A percentile compares a stretch with the other conserved stretches of the same genome.
These are phyloP conservation scores for Cunninghamia lanceolata DNA, from an alignment of 75 land plant genomes.

Conservation along the genomic window DNA sequence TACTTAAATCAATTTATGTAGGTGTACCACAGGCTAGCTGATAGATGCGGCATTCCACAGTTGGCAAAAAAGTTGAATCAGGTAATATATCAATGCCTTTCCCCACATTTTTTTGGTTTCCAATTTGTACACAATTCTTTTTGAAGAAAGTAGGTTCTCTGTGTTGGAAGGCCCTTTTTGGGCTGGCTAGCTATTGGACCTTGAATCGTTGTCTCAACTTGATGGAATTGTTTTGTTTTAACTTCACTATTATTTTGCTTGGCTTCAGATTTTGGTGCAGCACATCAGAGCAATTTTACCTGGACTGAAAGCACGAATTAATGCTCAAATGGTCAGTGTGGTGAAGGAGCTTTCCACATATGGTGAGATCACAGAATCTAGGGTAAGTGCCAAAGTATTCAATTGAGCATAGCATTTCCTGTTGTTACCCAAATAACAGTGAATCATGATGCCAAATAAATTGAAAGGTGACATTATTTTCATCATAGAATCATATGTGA, in stretches of 20 bases:
- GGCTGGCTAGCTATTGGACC: background rate
- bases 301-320: slow-evolving; percentile 79
- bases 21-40: slow-evolving; percentile 86
- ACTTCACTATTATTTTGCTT: background rate
- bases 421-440: background rate
- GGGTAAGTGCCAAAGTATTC: slow-evolving; percentile 33
- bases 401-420: background rate
- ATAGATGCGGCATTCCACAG: slow-evolving; percentile 91
- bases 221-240: background rate
- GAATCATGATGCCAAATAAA: background rate
- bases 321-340: slow-evolving; percentile 64
- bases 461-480: background rate
- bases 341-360: slow-evolving; percentile 84
- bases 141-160: background rate
- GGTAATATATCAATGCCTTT: slow-evolving; percentile 25
- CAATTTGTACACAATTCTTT: background rate
- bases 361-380: slow-evolving; percentile 88
- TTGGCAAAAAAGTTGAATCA: slow-evolving; percentile 93
- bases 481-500: background rate
- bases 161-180: background rate
- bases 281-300: slow-evolving; percentile 86
- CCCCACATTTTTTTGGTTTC: background rate
- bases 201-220: background rate
- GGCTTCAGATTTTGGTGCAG: slow-evolving; percentile 81
- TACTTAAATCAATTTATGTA: slow-evolving; percentile 16